Conservation (phyloP, 352 stramenopile species). For the Phytophthora quininea region DNA sequence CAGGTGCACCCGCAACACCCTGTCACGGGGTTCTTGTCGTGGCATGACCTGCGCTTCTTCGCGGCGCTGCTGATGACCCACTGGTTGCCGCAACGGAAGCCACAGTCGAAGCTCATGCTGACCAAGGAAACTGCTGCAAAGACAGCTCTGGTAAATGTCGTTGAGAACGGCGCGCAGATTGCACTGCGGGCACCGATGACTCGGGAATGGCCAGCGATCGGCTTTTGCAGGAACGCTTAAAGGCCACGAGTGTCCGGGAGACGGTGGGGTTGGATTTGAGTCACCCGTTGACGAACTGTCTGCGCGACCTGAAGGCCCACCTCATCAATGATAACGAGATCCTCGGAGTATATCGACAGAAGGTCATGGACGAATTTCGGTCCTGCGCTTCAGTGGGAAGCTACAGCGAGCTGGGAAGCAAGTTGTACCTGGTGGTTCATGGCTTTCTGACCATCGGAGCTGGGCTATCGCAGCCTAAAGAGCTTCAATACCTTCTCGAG, state of each 20-base stretch:
- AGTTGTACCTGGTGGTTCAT: slow-evolving; percentile 70
- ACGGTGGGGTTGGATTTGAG: slow-evolving; percentile 72
- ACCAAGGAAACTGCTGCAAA: slow-evolving; percentile 8
- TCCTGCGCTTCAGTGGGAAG: slow-evolving; percentile 18
- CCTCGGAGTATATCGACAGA: slow-evolving; percentile 50
- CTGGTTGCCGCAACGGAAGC: slow-evolving; percentile 70
- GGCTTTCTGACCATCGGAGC: slow-evolving; percentile 76
- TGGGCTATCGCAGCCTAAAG: slow-evolving; percentile 76
- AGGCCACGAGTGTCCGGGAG: slow-evolving; percentile 53
- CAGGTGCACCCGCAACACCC: slow-evolving; percentile 74
- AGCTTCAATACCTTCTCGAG: slow-evolving; percentile 72
- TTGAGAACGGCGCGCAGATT: slow-evolving; percentile 63
- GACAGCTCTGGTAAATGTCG: slow-evolving; percentile 21
- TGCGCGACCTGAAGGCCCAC: slow-evolving; percentile 79
- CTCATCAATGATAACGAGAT: slow-evolving; percentile 78
- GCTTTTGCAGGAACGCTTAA: slow-evolving; percentile 63
- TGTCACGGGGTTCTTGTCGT: slow-evolving; percentile 61
- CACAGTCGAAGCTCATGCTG: slow-evolving; percentile 39
- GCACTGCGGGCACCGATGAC: slow-evolving; percentile 31
- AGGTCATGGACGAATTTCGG: slow-evolving; percentile 46
- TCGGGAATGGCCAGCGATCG: slow-evolving; percentile 55
- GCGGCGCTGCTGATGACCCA: slow-evolving; percentile 75
- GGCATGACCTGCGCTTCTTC: slow-evolving; percentile 75
- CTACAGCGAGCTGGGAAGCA: slow-evolving; percentile 43
- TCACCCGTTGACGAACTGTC: slow-evolving; percentile 60